Conservation (phyloP, 768 basidiomycete species). For the Boletus subcaerulescens region DNA sequence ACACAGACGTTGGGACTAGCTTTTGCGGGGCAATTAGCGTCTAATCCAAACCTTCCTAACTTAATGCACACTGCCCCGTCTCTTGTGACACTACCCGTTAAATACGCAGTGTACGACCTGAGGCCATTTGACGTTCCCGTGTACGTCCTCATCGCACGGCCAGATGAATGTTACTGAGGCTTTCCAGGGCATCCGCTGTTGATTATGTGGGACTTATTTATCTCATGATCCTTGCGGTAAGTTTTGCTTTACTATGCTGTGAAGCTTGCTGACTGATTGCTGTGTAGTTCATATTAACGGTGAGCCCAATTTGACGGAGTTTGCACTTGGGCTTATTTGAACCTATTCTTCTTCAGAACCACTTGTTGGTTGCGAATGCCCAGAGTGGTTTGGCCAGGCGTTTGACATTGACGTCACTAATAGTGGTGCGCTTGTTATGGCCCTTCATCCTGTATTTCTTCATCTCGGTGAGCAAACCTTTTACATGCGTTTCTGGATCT, state of each 20-base stretch:
- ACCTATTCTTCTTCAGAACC: conserved; percentile 21
- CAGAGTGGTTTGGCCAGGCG: conserved; percentile 39
- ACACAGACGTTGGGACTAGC: conserved; percentile 35
- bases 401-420: conserved; percentile 37
- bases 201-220: conserved; percentile 56
- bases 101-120: conserved; percentile 47
- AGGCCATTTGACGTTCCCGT: conserved; percentile 58
- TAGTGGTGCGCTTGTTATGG: conserved; percentile 39
- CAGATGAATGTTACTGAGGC: background rate
- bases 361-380: conserved; percentile 33
- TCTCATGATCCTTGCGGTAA: conserved; percentile 36
- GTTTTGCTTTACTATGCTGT: background rate
- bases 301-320: conserved; percentile 2
- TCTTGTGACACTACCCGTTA: conserved; percentile 47
- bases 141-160: conserved; percentile 34
- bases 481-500: background rate
- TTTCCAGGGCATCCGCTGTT: conserved; percentile 47
- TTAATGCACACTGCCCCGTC: conserved; percentile 48
- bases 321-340: background rate
- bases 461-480: conserved; percentile 33
- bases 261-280: conserved; percentile 1
- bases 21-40: conserved; percentile 32
- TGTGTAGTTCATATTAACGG: conserved; percentile 29
- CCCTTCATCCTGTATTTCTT: conserved; percentile 42
- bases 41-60: conserved; percentile 25